Evolutionary conservation across 164 flowering plant genomes (phyloP).

Genomic region (Platanus orientalis): DNA sequence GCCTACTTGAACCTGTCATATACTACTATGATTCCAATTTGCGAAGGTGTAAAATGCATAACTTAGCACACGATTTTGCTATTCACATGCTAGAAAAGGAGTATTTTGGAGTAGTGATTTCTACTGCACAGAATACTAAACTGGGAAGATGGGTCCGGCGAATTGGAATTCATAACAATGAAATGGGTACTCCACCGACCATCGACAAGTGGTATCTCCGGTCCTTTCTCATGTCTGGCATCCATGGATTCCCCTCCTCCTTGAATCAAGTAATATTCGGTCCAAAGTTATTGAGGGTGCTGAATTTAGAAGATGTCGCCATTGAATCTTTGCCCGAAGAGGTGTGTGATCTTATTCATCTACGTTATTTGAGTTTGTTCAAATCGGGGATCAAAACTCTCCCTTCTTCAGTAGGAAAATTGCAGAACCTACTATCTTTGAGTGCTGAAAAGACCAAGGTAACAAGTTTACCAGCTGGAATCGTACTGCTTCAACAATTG

Average conservation of each 20-base stretch:
- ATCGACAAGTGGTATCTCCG: background rate
- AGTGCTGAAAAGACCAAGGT: background rate
- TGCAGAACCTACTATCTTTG: background rate
- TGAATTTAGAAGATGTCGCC: background rate
- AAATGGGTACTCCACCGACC: background rate
- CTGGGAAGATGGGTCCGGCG: background rate
- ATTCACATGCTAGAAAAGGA: constrained; percentile 3
- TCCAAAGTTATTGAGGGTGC: background rate
- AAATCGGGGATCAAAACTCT: background rate
- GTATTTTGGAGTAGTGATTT: background rate
- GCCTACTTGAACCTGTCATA: background rate
- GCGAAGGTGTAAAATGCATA: background rate
- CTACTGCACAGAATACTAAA: background rate
- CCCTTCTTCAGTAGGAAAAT: background rate
- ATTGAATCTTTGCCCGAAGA: background rate
- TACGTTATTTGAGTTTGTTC: background rate
- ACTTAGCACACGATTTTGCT: background rate
- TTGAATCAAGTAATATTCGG: background rate
- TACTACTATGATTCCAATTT: background rate
- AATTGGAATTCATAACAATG: background rate
- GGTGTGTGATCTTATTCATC: background rate
- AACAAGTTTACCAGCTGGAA: background rate
- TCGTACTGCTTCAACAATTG: background rate
- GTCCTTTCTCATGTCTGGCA: background rate
- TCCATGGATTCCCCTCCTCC: background rate